Conservation (phyloP, 352 stramenopile genomes). For the Phytophthora ramorum region DNA sequence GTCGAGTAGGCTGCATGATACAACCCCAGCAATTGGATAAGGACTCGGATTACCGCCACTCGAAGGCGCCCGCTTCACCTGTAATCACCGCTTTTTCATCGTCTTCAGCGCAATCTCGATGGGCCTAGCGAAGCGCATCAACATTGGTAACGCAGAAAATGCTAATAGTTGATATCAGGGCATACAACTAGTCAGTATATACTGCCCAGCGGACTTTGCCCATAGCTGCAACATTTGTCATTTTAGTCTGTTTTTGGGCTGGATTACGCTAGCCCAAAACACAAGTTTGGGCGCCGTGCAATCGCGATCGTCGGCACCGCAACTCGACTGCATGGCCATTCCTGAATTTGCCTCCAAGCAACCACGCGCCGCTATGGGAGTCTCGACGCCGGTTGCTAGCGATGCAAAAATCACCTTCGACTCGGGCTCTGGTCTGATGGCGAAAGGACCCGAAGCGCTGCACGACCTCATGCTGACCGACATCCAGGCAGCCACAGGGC, state of each 20-base stretch:
- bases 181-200: no score
- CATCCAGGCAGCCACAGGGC: not conserved
- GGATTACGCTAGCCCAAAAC: no score
- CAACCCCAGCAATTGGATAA: not conserved
- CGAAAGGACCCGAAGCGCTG: not conserved
- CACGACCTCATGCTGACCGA: not conserved
- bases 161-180: no score
- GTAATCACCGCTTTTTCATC: not conserved
- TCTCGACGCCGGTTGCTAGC: conserved; percentile 6
- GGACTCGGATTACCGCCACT: not conserved
- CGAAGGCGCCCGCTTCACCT: not conserved
- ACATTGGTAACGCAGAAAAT: not conserved
- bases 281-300: not conserved
- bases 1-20: not conserved
- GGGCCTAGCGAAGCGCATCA: not conserved
- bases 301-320: not conserved
- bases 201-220: no score
- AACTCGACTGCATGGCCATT: conserved; percentile 1
- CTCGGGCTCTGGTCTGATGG: conserved; percentile 12
- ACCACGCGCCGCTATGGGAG: conserved; percentile 15
- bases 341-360: conserved; percentile 19
- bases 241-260: no score
- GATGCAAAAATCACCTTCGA: conserved; percentile 27
- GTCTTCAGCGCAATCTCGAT: not conserved
- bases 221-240: no score